Conservation (phyloP, 2,329 filamentous ascomycete genomes). For the Penicillium sclerotigenum region DNA sequence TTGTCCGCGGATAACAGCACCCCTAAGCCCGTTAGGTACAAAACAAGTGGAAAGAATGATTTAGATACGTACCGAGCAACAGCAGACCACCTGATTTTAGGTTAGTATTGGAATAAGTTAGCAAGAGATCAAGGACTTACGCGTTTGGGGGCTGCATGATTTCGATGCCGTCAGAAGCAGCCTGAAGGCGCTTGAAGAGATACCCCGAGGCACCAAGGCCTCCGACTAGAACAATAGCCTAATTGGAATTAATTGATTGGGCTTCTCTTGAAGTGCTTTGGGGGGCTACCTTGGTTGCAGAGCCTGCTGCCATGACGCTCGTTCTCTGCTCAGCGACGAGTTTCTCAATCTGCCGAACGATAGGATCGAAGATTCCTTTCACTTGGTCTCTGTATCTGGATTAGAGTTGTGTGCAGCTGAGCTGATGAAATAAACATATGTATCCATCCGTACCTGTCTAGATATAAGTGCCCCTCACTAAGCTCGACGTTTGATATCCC, state of each 20-base stretch:
- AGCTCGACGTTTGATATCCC: conserved; percentile 24
- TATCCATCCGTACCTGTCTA: conserved; percentile 19
- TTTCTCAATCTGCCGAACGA: conserved; percentile 24
- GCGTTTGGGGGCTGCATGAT: conserved; percentile 35
- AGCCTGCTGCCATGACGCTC: conserved; percentile 1
- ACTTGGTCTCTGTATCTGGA: conserved; percentile 18
- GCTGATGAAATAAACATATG: background rate
- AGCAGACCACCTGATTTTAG: conserved; percentile 24
- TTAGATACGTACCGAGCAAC: conserved; percentile 20
- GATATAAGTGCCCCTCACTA: conserved; percentile 15
- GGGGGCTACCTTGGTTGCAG: conserved; percentile 6
- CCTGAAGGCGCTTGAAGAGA: conserved; percentile 30
- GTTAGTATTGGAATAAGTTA: background rate
- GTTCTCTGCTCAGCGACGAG: conserved; percentile 25
- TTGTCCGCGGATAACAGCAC: conserved; percentile 25
- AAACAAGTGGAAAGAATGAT: too few relatives aligned
- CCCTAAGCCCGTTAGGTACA: conserved; percentile 7
- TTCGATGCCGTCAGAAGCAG: conserved; percentile 21
- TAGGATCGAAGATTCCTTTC: conserved; percentile 28
- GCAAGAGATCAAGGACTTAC: conserved; percentile 13
- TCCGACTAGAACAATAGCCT: conserved; percentile 40
- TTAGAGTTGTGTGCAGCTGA: background rate
- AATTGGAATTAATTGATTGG: background rate
- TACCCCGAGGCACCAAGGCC: conserved; percentile 40
- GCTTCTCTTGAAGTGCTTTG: background rate